phyloP scores from a whole-genome alignment of 495 filamentous ascomycete genomes.

The Hypoxylon rickii region DNA sequence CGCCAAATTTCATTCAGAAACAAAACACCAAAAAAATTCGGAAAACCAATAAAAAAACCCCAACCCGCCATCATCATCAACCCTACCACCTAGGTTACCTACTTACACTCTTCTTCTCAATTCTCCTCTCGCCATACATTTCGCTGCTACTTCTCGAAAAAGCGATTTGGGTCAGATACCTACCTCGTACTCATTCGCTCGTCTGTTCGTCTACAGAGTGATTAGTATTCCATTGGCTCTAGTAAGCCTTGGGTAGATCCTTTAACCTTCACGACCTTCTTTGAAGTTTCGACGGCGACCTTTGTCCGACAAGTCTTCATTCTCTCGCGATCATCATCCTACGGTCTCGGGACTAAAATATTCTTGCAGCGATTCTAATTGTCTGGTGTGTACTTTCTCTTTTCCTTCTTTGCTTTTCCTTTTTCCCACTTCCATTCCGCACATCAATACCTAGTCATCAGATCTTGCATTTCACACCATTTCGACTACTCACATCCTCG shows the following conservation, averaged over 20 bases:
- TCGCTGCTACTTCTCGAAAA: constrained; percentile 13
- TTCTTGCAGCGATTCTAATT: constrained; percentile 17
- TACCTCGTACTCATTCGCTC: constrained; percentile 12
- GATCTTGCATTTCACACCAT: too few relatives aligned
- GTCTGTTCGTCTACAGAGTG: background rate
- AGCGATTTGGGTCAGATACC: constrained; percentile 14
- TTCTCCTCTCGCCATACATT: constrained; percentile 17
- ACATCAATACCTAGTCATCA: too few relatives aligned
- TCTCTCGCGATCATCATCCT: constrained; percentile 15
- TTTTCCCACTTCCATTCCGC: background rate
- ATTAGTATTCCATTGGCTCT: constrained; percentile 12
- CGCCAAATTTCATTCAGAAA: constrained; percentile 52
- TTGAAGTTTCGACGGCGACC: constrained; percentile 27
- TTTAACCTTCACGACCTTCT: constrained; percentile 12
- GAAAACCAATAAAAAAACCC: constrained; percentile 44
- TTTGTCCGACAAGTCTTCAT: constrained; percentile 27
- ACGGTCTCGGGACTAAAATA: constrained; percentile 21
- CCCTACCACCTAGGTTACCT: constrained; percentile 11
- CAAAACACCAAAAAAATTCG: constrained; percentile 62
- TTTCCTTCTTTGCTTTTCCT: background rate
- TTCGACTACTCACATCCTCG: too few relatives aligned
- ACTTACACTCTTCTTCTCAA: constrained; percentile 22
- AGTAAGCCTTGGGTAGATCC: constrained; percentile 24
- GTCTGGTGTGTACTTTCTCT: constrained; percentile 15
- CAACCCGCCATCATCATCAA: constrained; percentile 1